phyloP scores from a whole-genome alignment of 345 rosid genomes.

The Syzygium jambos region DNA sequence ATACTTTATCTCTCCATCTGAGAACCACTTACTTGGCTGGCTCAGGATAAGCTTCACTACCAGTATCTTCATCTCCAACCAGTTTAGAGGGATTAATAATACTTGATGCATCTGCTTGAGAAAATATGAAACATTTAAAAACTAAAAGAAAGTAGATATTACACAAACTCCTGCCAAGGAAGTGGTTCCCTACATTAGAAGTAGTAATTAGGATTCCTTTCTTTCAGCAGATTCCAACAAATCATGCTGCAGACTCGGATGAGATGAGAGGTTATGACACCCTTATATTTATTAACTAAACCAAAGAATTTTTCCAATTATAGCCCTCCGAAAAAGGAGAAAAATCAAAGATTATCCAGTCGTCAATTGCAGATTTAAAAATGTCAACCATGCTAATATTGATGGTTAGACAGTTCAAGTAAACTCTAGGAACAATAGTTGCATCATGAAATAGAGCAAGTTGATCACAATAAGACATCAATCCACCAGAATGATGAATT shows the following conservation, averaged over 20 bases:
- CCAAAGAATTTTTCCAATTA: not conserved
- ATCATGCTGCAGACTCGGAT: not conserved
- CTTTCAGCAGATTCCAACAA: not conserved
- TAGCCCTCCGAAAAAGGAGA: not conserved
- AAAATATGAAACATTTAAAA: not conserved
- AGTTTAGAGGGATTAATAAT: not conserved
- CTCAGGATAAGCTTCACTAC: not conserved
- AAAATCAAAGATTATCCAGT: not conserved
- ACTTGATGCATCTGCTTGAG: not conserved
- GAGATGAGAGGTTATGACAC: not conserved
- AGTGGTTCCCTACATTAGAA: not conserved
- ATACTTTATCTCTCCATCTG: not conserved
- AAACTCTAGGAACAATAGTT: not conserved
- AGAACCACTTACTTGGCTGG: constrained; percentile 22
- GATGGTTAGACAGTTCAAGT: not conserved
- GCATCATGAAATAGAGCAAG: not conserved
- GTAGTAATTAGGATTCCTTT: not conserved
- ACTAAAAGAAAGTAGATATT: not conserved
- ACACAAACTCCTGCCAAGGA: not conserved
- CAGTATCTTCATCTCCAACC: constrained; percentile 7
- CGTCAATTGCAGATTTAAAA: not conserved
- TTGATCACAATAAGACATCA: not conserved
- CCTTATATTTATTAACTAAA: not conserved
- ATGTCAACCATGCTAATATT: not conserved
- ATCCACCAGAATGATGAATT: not conserved